Conservation (phyloP, 2,329 filamentous ascomycete genomes). For the Bipolaris victoriae region DNA sequence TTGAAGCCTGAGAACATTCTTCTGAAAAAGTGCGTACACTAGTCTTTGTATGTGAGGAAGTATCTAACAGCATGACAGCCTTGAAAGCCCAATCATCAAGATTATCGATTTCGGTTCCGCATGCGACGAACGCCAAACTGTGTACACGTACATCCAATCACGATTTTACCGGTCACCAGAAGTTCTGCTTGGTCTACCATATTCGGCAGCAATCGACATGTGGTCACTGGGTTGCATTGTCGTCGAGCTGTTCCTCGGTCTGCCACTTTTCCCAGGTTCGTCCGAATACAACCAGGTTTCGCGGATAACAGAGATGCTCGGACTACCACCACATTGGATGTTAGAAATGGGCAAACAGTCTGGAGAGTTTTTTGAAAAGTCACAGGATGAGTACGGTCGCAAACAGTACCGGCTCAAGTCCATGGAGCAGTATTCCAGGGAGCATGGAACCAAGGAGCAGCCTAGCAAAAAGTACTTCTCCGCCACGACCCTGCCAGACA, state of each 20-base stretch:
- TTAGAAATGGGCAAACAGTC: conserved; percentile 98
- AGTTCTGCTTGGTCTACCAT: conserved; percentile 91
- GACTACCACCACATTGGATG: conserved; percentile 98
- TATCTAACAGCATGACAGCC: conserved; percentile 52
- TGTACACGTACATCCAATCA: conserved; percentile 99
- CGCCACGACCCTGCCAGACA: conserved; percentile 90
- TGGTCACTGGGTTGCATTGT: conserved; percentile 99
- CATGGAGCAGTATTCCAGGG: conserved; percentile 96
- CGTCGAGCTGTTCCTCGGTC: conserved; percentile 92
- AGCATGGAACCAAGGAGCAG: conserved; percentile 96
- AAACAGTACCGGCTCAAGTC: conserved; percentile 91
- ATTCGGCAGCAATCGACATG: conserved; percentile 99
- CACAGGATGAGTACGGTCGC: conserved; percentile 87
- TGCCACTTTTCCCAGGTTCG: conserved; percentile 93
- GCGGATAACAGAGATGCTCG: conserved; percentile 96
- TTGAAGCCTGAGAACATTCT: conserved; percentile 98
- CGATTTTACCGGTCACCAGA: conserved; percentile 97
- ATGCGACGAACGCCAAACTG: conserved; percentile 96
- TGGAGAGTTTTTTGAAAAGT: conserved; percentile 95
- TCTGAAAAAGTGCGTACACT: conserved; percentile 76
- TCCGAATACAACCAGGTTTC: conserved; percentile 99
- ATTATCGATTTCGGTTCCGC: conserved; percentile 99
- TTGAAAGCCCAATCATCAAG: conserved; percentile 99
- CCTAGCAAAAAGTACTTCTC: conserved; percentile 99
- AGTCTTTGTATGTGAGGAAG: background rate